Conservation (phyloP, 345 rosid genomes). For the Aethionema arabicum region DNA sequence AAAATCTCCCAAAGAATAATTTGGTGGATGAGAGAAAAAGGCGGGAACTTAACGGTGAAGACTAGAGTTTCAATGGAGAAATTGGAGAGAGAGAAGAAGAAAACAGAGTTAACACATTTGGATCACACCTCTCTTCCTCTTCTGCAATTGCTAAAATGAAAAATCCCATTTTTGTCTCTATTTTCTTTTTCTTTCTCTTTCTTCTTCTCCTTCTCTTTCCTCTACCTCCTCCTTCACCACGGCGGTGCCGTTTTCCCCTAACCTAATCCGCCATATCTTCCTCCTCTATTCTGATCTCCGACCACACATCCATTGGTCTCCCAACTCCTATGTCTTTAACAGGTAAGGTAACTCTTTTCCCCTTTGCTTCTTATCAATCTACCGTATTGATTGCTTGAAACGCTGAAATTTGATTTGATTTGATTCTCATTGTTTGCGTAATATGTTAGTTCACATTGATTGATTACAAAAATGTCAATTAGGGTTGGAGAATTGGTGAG, state of each 20-base stretch:
- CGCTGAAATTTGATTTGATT: neutral
- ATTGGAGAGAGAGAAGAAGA: conserved; percentile 19
- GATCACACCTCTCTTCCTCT: conserved; percentile 30
- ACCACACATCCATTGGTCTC: too few relatives aligned
- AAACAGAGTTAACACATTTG: conserved; percentile 12
- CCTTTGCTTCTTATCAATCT: neutral
- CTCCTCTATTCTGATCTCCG: neutral
- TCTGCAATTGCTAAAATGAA: conserved; percentile 34
- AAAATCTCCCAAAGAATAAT: neutral
- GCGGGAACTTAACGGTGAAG: conserved; percentile 47
- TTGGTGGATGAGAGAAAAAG: conserved; percentile 39
- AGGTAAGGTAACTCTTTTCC: conserved; percentile 21
- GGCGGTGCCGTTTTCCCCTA: neutral
- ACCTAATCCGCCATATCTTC: conserved; percentile 18
- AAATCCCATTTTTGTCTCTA: conserved; percentile 34
- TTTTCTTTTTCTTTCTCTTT: conserved; percentile 16
- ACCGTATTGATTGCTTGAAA: conserved; percentile 1
- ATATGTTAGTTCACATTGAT: neutral
- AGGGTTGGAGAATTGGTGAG: neutral
- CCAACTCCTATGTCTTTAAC: conserved; percentile 10
- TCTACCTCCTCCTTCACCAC: conserved; percentile 7
- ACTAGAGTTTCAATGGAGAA: conserved; percentile 2
- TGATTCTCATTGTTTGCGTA: conserved; percentile 8
- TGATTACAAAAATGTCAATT: neutral
- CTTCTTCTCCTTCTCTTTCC: conserved; percentile 18